Evolutionary conservation across 2,329 filamentous ascomycete genomes (phyloP).

Genomic region (Leptodontidium sp.): DNA sequence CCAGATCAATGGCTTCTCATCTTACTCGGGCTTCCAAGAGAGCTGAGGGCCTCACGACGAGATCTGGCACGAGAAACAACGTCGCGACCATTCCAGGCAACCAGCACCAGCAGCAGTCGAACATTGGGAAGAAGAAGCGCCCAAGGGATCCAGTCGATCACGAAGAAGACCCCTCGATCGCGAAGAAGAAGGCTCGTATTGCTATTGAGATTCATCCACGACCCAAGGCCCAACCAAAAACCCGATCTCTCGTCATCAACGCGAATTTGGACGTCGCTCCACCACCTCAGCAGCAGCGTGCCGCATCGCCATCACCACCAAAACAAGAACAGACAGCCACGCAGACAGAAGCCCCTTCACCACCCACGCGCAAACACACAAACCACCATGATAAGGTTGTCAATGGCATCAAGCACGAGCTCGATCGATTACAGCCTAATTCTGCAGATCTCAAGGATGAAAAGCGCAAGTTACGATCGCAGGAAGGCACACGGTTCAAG

Average conservation of each 20-base stretch:
- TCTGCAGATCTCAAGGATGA: constrained; percentile 60
- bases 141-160: constrained; percentile 41
- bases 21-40: constrained; percentile 59
- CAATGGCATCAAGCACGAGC: constrained; percentile 69
- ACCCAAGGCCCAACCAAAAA: constrained; percentile 42
- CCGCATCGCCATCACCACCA: constrained; percentile 30
- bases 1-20: constrained; percentile 57
- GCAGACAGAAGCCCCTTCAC: constrained; percentile 36
- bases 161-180: constrained; percentile 55
- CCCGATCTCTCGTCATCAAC: constrained; percentile 35
- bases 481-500: constrained; percentile 86
- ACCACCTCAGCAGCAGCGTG: constrained; percentile 29
- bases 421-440: constrained; percentile 62
- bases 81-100: constrained; percentile 41
- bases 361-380: constrained; percentile 34
- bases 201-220: constrained; percentile 59
- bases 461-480: constrained; percentile 82
- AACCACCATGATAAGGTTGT: constrained; percentile 65
- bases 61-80: constrained; percentile 44
- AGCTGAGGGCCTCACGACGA: constrained; percentile 54
- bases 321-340: constrained; percentile 32
- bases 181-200: constrained; percentile 60
- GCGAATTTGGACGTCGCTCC: constrained; percentile 28
- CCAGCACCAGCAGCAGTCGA: constrained; percentile 42
- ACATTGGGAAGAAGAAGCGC: constrained; percentile 38